Conservation (phyloP, 1,139 yeast species). For the Magnusiomyces sp. region DNA sequence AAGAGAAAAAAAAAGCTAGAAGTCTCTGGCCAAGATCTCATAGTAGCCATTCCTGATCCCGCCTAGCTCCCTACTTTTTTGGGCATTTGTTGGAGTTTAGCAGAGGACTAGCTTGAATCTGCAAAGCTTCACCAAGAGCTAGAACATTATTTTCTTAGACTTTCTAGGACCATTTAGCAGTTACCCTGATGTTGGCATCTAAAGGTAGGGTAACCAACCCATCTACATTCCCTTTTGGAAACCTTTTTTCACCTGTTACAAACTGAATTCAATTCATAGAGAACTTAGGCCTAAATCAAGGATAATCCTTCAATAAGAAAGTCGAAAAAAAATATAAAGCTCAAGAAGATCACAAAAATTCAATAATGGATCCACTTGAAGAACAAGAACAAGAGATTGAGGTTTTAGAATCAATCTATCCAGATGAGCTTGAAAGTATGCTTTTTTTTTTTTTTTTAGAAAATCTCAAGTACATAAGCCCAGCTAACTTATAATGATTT, state of each 20-base stretch:
- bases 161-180: neutral
- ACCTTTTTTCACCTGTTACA: no score
- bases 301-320: neutral
- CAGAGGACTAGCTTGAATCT: no score
- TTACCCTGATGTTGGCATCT: neutral
- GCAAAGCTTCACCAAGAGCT: no score
- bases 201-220: no score
- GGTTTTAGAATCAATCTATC: conserved; percentile 77
- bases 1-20: no score
- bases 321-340: neutral
- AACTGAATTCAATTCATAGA: neutral
- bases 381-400: conserved; percentile 77
- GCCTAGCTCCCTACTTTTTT: no score
- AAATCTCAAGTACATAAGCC: neutral
- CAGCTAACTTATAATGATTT: neutral
- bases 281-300: neutral
- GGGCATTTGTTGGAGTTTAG: no score
- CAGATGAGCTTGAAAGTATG: conserved; percentile 60
- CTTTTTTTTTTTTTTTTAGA: conserved; percentile 11
- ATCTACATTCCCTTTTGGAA: no score
- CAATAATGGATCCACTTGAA: conserved; percentile 32
- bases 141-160: no score
- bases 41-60: no score
- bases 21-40: no score
- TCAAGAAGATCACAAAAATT: neutral